Conservation (phyloP, 352 stramenopile genomes). For the Phytophthora palmivora region DNA sequence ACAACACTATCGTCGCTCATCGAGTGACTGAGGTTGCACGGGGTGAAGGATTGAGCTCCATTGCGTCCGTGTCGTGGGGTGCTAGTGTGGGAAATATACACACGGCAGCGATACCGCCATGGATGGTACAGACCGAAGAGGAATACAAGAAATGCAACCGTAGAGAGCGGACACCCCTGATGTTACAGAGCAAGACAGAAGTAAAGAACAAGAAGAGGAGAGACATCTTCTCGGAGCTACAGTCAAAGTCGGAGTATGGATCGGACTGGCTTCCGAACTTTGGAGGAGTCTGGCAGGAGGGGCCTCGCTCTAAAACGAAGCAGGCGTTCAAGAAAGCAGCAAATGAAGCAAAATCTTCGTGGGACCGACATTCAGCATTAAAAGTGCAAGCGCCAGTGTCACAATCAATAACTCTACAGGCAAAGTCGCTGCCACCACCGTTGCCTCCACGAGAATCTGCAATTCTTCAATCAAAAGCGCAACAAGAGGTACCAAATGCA, state of each 20-base stretch:
- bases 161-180: conserved; percentile 17
- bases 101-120: conserved; percentile 67
- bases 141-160: conserved; percentile 73
- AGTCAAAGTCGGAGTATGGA: conserved; percentile 37
- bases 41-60: conserved; percentile 50
- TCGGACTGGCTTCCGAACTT: conserved; percentile 80
- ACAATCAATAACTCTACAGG: neutral
- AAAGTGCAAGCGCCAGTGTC: conserved; percentile 2
- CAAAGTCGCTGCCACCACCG: neutral
- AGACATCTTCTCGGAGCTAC: conserved; percentile 46
- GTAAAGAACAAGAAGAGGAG: conserved; percentile 16
- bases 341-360: conserved; percentile 20
- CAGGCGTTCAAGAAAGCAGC: conserved; percentile 51
- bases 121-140: conserved; percentile 75
- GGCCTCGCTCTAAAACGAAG: conserved; percentile 64
- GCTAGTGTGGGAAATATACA: conserved; percentile 66
- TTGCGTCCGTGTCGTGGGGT: conserved; percentile 52
- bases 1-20: conserved; percentile 32
- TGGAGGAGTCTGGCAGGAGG: conserved; percentile 79
- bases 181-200: conserved; percentile 10
- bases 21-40: conserved; percentile 58
- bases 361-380: conserved; percentile 1
- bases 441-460: neutral
- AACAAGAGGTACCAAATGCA: neutral
- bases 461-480: neutral